Evolutionary conservation across 306 rosid genomes (phyloP), one percentile per base, ranked within the genome.

Genomic region (Amphicarpaea edgeworthii): DNA sequence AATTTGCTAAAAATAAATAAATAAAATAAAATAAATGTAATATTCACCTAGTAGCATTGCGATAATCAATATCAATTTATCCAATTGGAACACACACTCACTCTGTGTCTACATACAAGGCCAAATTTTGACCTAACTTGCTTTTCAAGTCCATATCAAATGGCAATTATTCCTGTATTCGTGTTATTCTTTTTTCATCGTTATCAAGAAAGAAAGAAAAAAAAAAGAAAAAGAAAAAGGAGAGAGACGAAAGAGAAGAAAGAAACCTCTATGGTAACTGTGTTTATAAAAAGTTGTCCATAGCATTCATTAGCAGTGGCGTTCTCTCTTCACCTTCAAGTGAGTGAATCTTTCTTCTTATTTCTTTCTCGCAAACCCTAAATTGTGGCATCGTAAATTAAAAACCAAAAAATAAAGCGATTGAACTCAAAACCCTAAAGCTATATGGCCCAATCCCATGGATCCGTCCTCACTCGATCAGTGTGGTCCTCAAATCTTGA

Each of bases 401-500:
- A 17, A 8, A 8, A 8, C 8, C n/a, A 8, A 34, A 8, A 8
- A 8, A 4, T 9, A 8, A 34, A 60, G 17, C 20, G 40, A 43
- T 57, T 9, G 3, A 30, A 68, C 70, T 53, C 58, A 70, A 46
- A 58, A 23, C 43, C 76, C 61, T 26, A 58, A 75, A 46, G 37
- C 45, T 11, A 23, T 11, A 23, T 70, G 40, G 32, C 71, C 17
- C 64, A 7, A 21, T 38, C 72, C 8, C 17, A 40, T 70, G 65
- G 34, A 21, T 6, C 85, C 8, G 60, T 90, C 40, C 42, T 73
- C 38, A 83, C 82, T 4, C 81, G 97, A 23, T 86, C 90, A 24
- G 97, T 92, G 12, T 92, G 96, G 96, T 72, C 86, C 45, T 72
- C 80, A 1, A 92, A 92, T 46, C 80, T 92, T 3, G 90, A 82